Evolutionary conservation across 768 basidiomycete genomes (phyloP).

Genomic region (Galerina sulciceps): DNA sequence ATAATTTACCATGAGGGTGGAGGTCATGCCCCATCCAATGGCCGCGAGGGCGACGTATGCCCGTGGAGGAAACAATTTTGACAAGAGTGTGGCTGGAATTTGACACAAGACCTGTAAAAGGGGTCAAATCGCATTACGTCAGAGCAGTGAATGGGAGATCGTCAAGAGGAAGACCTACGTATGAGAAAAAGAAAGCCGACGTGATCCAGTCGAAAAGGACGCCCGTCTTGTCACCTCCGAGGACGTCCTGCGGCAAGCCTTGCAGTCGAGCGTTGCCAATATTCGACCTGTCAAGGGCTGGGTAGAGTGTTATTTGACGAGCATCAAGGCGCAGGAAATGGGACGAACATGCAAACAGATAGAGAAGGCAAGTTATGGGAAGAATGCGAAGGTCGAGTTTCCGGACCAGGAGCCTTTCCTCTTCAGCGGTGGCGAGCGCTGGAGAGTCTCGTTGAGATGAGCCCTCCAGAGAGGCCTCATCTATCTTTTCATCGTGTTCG

Average conservation of each 20-base stretch:
- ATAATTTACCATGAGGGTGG: conserved; percentile 63
- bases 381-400: conserved; percentile 72
- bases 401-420: conserved; percentile 59
- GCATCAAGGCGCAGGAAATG: background rate
- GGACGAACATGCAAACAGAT: conserved; percentile 74
- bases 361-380: conserved; percentile 74
- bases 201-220: conserved; percentile 79
- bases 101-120: conserved; percentile 63
- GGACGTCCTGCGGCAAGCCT: conserved; percentile 64
- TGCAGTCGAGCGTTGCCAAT: conserved; percentile 81
- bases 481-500: conserved; percentile 35
- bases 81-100: conserved; percentile 65
- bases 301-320: background rate
- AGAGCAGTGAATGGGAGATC: background rate
- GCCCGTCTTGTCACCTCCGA: conserved; percentile 72
- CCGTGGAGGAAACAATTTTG: conserved; percentile 72
- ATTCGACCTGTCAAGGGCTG: conserved; percentile 77
- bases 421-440: conserved; percentile 26
- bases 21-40: conserved; percentile 77
- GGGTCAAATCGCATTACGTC: background rate
- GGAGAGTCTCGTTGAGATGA: conserved; percentile 1
- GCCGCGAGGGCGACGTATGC: conserved; percentile 69
- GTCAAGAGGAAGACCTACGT: conserved; percentile 45
- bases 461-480: conserved; percentile 17
- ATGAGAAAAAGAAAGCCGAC: conserved; percentile 80